Conservation (phyloP, 352 stramenopile species). For the Thraustochytrium sp. region DNA sequence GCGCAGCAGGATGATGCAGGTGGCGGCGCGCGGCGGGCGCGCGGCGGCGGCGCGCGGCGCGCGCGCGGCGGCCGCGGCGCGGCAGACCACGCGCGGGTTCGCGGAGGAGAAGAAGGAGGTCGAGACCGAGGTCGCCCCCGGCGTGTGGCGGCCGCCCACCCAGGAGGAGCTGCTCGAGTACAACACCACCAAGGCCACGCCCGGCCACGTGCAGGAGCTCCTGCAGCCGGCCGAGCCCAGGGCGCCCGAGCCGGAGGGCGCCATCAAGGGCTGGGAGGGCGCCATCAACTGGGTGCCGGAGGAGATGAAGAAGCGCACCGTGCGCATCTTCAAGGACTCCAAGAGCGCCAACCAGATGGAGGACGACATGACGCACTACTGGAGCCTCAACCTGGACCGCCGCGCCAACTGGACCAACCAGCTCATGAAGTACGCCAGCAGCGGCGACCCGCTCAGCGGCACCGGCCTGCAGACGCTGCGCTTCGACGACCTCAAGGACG, state of each 20-base stretch:
- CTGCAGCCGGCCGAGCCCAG: neutral
- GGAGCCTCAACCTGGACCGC: conserved; percentile 13
- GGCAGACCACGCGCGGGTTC: neutral
- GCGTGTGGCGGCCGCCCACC: neutral
- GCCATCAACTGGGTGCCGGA: neutral
- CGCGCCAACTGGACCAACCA: conserved; percentile 30
- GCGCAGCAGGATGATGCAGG: neutral
- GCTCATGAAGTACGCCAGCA: conserved; percentile 34
- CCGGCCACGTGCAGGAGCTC: neutral
- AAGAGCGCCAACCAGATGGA: conserved; percentile 7
- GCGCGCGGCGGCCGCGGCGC: neutral
- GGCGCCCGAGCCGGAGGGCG: neutral
- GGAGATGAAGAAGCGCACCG: neutral
- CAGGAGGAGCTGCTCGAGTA: neutral
- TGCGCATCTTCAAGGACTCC: conserved; percentile 16
- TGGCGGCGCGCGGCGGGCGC: neutral
- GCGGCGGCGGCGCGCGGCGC: neutral
- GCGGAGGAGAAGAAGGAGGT: neutral
- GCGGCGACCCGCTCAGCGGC: neutral
- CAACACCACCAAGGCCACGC: neutral
- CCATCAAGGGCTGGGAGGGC: conserved; percentile 1
- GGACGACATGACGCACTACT: neutral
- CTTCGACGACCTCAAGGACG: conserved; percentile 40
- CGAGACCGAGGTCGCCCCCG: neutral
- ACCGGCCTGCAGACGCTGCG: neutral